Base-by-base conservation (phyloP, 1,284 basidiomycete genomes). In the Boletellus deceptivus region DNA sequence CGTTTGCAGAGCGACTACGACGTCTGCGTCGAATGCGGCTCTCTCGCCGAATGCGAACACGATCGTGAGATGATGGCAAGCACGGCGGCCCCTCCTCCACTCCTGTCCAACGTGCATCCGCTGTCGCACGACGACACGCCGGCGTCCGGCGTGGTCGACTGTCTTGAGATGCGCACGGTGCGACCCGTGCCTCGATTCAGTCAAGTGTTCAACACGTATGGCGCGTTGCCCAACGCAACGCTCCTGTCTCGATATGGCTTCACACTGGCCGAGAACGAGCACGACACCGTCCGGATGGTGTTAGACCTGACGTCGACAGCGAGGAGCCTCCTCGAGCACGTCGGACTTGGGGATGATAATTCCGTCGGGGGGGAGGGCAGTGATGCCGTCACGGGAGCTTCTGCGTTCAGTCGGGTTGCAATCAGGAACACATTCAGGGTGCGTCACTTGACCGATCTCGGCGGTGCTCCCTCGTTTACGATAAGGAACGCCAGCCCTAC, bases 181-280 rank as follows among this genome's bases (percentile, higher is more conserved):
- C 64, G 70, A 14, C 58, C 71, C 25, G 74, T 91, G 39, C 66
- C 72, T 3, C 71, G 79, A 0, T 71, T 72, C 18, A 72, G 75
- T 11, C 86, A 96, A 63, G 76, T 94, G 6, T 93, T 83, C 77
- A 97, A 96, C 69, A 89, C 87, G 2, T 97, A 96, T 67, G 93
- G 92, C 11, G n/a, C 46, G 38, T 50, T 70, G 50, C 34, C 65
- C 35, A 68, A 71, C 48, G 55, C 65, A 6, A 35, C 47, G 31
- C 68, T 68, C 36, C 65, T 68, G 48, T 56, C 61, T 20, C 59
- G 63, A 41, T 68, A 68, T 50, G 66, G 64, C n/a, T 77, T 75
- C 51, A 53, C 66, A 5, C 60, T 75, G 5, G 57, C 67, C 37
- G 61, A 62, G 49, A 65, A 64, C 35, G 67, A 64, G n/a, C 48